A percentile compares a stretch with the other conserved stretches of the same genome.
phyloP scores from a whole-genome alignment of 257 asterid genomes.

The Knoxia roxburghii region DNA sequence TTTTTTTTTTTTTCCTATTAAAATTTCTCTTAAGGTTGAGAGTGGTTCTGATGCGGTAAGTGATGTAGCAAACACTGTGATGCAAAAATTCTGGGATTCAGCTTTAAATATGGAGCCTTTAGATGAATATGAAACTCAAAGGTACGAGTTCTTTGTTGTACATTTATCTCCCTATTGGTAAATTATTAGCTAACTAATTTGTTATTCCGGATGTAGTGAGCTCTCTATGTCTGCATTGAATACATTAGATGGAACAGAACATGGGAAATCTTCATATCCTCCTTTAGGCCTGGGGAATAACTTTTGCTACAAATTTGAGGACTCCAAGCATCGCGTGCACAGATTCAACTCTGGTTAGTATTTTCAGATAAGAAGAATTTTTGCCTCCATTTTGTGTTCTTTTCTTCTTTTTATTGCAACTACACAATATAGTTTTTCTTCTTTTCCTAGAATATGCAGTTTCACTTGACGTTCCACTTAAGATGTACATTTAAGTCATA shows the following conservation, averaged over 20 bases:
- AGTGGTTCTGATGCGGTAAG: conserved; percentile 63
- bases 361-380: not conserved
- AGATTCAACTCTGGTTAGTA: conserved; percentile 77
- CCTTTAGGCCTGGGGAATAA: conserved; percentile 73
- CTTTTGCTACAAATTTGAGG: conserved; percentile 75
- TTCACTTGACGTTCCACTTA: not conserved
- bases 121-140: conserved; percentile 75
- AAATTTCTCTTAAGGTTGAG: conserved; percentile 54
- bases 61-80: conserved; percentile 69
- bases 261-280: conserved; percentile 60
- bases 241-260: conserved; percentile 56
- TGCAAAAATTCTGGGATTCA: conserved; percentile 99
- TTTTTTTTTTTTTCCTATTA: not conserved
- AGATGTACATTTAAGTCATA: not conserved
- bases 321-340: conserved; percentile 64
- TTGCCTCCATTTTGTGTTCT: not conserved
- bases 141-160: conserved; percentile 28
- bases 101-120: conserved; percentile 78
- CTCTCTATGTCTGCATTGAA: conserved; percentile 60
- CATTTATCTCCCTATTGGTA: conserved; percentile 3
- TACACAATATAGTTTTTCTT: not conserved
- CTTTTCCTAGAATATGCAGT: not conserved
- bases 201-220: conserved; percentile 52
- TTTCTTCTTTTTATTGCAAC: not conserved
- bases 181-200: not conserved